Percentiles rank a stretch among this genome's conserved stretches.
Conservation (phyloP, 768 basidiomycete genomes). For the Obba rivulosa region DNA sequence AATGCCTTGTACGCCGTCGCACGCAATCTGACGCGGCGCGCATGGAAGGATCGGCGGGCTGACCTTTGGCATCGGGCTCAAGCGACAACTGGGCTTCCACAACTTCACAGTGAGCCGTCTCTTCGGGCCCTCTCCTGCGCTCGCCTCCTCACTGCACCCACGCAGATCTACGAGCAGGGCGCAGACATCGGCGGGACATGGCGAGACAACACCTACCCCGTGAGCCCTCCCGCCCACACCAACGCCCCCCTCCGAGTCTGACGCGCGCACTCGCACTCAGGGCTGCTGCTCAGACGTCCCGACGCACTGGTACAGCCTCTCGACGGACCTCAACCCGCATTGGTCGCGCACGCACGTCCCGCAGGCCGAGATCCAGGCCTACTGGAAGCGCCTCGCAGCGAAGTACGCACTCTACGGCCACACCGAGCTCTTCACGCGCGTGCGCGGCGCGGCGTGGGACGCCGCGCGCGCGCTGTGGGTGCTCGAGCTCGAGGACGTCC, state of each 20-base stretch:
- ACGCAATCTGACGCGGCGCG: background rate
- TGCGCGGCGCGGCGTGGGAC: slow-evolving; percentile 27
- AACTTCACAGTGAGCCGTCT: slow-evolving; percentile 25
- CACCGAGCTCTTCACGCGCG: slow-evolving; percentile 22
- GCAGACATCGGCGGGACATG: slow-evolving; percentile 24
- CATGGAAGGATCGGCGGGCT: slow-evolving; percentile 22
- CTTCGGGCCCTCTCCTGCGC: background rate
- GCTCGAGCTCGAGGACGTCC: slow-evolving; percentile 18
- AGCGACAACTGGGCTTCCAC: slow-evolving; percentile 22
- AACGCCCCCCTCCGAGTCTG: background rate
- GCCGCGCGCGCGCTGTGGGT: slow-evolving; percentile 16
- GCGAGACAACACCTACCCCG: slow-evolving; percentile 24
- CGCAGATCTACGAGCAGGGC: slow-evolving; percentile 30
- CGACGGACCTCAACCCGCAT: slow-evolving; percentile 20
- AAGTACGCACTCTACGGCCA: slow-evolving; percentile 15
- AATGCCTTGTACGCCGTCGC: background rate
- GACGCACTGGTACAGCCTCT: slow-evolving; percentile 24
- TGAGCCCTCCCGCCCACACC: slow-evolving; percentile 1
- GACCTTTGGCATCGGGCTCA: slow-evolving; percentile 25
- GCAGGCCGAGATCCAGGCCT: slow-evolving; percentile 25
- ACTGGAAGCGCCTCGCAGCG: slow-evolving; percentile 18
- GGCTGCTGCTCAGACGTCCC: slow-evolving; percentile 24
- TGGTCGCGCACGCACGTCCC: slow-evolving; percentile 20
- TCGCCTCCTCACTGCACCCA: background rate
- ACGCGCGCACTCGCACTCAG: slow-evolving; percentile 3